Conservation (phyloP, 495 filamentous ascomycete species). For the Geopyxis carbonaria region DNA sequence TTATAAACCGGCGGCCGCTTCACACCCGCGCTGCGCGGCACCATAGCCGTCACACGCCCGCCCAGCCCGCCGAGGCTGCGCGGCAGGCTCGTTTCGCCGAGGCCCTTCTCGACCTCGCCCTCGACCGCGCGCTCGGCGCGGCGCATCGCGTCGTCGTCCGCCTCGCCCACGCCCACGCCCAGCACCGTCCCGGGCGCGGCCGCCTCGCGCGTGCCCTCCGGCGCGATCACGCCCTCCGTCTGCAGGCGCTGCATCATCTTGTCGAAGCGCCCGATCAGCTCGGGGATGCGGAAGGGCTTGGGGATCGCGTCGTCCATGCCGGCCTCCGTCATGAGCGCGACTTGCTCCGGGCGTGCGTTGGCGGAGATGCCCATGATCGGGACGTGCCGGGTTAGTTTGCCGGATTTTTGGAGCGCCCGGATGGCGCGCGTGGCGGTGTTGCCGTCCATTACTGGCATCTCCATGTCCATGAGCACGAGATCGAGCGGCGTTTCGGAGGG, state of each 20-base stretch:
- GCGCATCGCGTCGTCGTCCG: too few species aligned
- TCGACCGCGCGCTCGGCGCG: too few species aligned
- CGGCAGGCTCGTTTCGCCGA: too few species aligned
- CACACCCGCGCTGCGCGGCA: too few species aligned
- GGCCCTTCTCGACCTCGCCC: too few species aligned
- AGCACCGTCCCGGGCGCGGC: too few species aligned
- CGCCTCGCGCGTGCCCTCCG: too few species aligned
- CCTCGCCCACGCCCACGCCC: too few species aligned
- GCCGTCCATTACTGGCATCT: constrained; percentile 92
- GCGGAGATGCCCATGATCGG: constrained; percentile 72
- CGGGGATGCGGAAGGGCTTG: constrained; percentile 60
- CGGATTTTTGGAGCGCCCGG: constrained; percentile 65
- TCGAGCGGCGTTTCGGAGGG: constrained; percentile 32
- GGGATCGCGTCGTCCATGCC: constrained; percentile 71
- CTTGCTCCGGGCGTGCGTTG: constrained; percentile 53
- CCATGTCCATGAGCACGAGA: constrained; percentile 11
- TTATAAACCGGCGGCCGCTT: too few species aligned
- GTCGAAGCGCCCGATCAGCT: constrained; percentile 35
- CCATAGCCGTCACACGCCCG: too few species aligned
- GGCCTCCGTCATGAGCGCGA: constrained; percentile 44
- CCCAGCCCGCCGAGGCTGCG: too few species aligned
- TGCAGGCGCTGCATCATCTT: constrained; percentile 1
- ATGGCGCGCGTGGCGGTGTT: constrained; percentile 73
- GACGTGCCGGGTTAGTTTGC: constrained; percentile 35
- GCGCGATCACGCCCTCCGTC: too few species aligned